A percentile compares a stretch with the other conserved stretches of the same genome.
These are phyloP conservation scores for Xylaria bambusicola DNA, from an alignment of 495 filamentous ascomycete genomes.

Conservation along the genomic window DNA sequence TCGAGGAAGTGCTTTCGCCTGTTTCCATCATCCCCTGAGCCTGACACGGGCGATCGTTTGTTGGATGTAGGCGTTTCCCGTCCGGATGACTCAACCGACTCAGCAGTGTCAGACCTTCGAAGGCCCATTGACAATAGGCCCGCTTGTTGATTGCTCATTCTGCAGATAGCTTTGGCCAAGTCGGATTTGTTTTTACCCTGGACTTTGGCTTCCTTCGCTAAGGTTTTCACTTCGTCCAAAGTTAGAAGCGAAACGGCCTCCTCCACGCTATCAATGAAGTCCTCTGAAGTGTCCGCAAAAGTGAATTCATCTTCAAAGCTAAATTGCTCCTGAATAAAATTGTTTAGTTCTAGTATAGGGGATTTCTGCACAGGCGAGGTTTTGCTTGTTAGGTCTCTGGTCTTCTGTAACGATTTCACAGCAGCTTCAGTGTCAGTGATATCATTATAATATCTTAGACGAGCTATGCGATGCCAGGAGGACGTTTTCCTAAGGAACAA, in stretches of 20 bases:
- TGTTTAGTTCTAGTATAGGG: not conserved
- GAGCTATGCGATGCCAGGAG: constrained; percentile 85
- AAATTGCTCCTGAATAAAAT: constrained; percentile 40
- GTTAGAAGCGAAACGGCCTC: constrained; percentile 80
- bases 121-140: constrained; percentile 66
- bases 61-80: constrained; percentile 20
- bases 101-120: constrained; percentile 52
- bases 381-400: constrained; percentile 18
- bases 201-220: constrained; percentile 85
- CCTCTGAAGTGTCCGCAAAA: constrained; percentile 78
- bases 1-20: constrained; percentile 46
- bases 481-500: constrained; percentile 92
- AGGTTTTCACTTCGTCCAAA: constrained; percentile 79
- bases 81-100: constrained; percentile 35
- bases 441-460: constrained; percentile 77
- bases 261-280: constrained; percentile 74
- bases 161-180: constrained; percentile 68
- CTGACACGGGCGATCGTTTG: constrained; percentile 20
- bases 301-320: constrained; percentile 57
- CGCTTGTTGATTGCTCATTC: constrained; percentile 69
- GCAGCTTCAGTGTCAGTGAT: constrained; percentile 71
- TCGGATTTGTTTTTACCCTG: constrained; percentile 89
- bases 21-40: constrained; percentile 35
- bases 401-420: constrained; percentile 58
- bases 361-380: not conserved